Conservation (phyloP, 495 filamentous ascomycete genomes). For the Tetracladium setigerum region DNA sequence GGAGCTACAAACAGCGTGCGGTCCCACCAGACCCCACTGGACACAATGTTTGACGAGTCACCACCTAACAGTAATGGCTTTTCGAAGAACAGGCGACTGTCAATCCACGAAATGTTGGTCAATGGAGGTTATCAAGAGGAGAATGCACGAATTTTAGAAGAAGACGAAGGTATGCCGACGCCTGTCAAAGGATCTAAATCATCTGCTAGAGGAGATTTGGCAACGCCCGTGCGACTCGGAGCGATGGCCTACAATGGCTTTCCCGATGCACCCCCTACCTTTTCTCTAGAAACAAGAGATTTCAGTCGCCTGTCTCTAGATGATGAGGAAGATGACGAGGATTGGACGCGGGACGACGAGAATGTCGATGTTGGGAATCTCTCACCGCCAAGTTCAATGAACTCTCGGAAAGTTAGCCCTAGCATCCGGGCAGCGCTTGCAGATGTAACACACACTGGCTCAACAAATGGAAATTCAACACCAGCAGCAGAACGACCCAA, state of each 20-base stretch:
- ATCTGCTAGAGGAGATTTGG: constrained; percentile 11
- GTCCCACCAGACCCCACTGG: constrained; percentile 55
- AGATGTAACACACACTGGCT: constrained; percentile 31
- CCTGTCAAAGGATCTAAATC: constrained; percentile 34
- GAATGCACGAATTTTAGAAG: constrained; percentile 53
- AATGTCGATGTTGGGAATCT: constrained; percentile 39
- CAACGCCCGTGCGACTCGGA: constrained; percentile 14
- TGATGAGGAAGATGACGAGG: constrained; percentile 52
- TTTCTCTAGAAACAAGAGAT: constrained; percentile 26
- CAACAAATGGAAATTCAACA: constrained; percentile 24
- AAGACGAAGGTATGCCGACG: constrained; percentile 54
- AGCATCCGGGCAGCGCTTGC: constrained; percentile 33
- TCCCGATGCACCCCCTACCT: constrained; percentile 19
- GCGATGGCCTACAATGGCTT: constrained; percentile 6
- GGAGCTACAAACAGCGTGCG: constrained; percentile 55
- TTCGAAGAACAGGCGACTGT: constrained; percentile 16
- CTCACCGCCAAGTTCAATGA: constrained; percentile 39
- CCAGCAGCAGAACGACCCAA: constrained; percentile 38
- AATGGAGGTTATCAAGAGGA: constrained; percentile 35
- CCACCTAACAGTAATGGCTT: constrained; percentile 32
- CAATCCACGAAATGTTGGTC: constrained; percentile 17
- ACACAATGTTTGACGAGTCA: constrained; percentile 81
- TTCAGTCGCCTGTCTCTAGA: constrained; percentile 44
- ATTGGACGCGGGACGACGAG: constrained; percentile 52
- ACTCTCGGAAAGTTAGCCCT: constrained; percentile 36